phyloP scores from a whole-genome alignment of 345 rosid genomes.

The Euphorbia peplus region DNA sequence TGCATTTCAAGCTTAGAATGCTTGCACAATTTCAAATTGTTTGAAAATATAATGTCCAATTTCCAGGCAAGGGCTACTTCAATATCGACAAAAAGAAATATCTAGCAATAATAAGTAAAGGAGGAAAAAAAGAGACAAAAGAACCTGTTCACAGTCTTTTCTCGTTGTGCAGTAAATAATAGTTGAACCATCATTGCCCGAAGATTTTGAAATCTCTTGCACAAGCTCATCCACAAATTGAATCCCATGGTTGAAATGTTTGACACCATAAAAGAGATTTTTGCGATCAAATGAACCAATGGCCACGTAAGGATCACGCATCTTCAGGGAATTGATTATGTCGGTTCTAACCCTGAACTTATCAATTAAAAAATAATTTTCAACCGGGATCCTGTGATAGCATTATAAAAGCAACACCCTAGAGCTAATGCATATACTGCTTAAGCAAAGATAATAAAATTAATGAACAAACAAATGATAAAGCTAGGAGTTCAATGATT shows the following conservation, averaged over 20 bases:
- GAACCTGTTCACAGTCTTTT: conserved; percentile 45
- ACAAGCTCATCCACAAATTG: conserved; percentile 35
- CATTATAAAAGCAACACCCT: not conserved
- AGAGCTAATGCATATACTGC: too few relatives aligned
- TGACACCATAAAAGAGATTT: conserved; percentile 49
- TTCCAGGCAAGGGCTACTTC: conserved; percentile 7
- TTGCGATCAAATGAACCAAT: conserved; percentile 50
- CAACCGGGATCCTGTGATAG: not conserved
- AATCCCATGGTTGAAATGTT: conserved; percentile 28
- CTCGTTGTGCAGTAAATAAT: conserved; percentile 45
- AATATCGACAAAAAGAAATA: not conserved
- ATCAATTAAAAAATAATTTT: not conserved
- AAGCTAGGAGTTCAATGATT: too few relatives aligned
- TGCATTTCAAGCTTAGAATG: not conserved
- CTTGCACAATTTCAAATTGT: not conserved
- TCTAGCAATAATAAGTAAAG: not conserved
- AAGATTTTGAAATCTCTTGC: conserved; percentile 38
- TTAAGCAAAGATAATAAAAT: not conserved
- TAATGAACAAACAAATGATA: not conserved
- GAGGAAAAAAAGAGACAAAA: not conserved
- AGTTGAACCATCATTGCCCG: conserved; percentile 29
- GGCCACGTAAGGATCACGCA: conserved; percentile 42
- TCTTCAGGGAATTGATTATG: conserved; percentile 36
- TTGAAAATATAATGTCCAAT: not conserved
- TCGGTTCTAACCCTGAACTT: conserved; percentile 39